These are phyloP conservation scores for Helotiales sp. DNA, from an alignment of 2,329 filamentous ascomycete genomes.

Conservation along the genomic window DNA sequence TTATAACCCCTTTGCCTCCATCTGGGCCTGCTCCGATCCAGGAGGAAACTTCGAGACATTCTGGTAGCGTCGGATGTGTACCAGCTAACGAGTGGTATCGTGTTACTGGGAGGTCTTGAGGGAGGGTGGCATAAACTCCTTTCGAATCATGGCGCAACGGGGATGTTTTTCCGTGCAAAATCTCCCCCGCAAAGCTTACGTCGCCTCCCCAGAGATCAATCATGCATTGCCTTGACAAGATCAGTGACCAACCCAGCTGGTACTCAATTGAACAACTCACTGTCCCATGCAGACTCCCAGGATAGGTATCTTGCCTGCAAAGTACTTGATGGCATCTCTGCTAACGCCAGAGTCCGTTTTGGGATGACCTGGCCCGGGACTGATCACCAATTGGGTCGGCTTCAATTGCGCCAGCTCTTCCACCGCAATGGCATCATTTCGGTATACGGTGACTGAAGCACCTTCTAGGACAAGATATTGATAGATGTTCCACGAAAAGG, in stretches of 20 bases:
- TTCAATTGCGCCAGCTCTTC: conserved; percentile 82
- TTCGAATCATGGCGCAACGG: conserved; percentile 86
- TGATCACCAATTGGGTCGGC: conserved; percentile 92
- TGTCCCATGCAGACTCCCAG: conserved; percentile 99
- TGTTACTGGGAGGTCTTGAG: conserved; percentile 84
- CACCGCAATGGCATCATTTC: conserved; percentile 90
- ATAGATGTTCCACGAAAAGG: conserved; percentile 99
- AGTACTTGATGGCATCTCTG: conserved; percentile 87
- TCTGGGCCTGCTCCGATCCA: conserved; percentile 81
- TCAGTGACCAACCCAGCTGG: conserved; percentile 21
- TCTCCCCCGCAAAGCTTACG: conserved; percentile 92
- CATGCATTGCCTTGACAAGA: conserved; percentile 77
- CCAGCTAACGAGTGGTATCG: conserved; percentile 96
- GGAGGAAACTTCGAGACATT: conserved; percentile 86
- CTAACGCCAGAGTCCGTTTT: conserved; percentile 90
- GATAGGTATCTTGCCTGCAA: conserved; percentile 91
- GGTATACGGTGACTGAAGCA: conserved; percentile 84
- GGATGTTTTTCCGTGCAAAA: conserved; percentile 96
- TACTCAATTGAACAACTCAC: conserved; percentile 54
- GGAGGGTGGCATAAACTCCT: conserved; percentile 86
- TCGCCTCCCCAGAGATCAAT: conserved; percentile 91
- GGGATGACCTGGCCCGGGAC: conserved; percentile 93
- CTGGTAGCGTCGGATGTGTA: conserved; percentile 83
- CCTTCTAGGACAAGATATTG: conserved; percentile 98
- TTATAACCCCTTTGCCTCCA: conserved; percentile 84